phyloP scores from a whole-genome alignment of 768 basidiomycete species.

The Mycena venus region DNA sequence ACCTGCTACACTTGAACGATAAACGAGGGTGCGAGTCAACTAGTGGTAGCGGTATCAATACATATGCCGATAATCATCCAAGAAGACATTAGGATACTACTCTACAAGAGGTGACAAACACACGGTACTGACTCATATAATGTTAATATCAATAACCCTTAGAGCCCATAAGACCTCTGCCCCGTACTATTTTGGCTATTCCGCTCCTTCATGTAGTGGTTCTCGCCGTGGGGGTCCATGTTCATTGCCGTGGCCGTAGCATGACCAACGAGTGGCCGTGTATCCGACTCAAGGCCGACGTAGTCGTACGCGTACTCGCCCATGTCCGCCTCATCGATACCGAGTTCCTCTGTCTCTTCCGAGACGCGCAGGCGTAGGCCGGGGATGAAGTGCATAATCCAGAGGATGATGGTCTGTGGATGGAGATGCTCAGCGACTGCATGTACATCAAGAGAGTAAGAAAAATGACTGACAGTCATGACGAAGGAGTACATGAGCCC shows the following conservation, averaged over 20 bases:
- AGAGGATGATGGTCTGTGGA: constrained; percentile 81
- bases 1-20: too few relatives aligned
- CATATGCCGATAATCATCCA: background rate
- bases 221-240: constrained; percentile 24
- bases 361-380: constrained; percentile 78
- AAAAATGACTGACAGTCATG: constrained; percentile 69
- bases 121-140: background rate
- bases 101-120: background rate
- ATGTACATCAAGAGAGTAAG: background rate
- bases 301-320: constrained; percentile 93
- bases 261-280: constrained; percentile 14
- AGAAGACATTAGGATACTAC: background rate
- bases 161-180: background rate
- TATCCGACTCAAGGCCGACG: constrained; percentile 77
- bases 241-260: constrained; percentile 29
- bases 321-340: constrained; percentile 91
- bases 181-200: constrained; percentile 15
- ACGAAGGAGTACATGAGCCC: constrained; percentile 82
- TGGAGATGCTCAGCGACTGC: background rate
- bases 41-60: background rate
- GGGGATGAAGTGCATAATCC: constrained; percentile 91
- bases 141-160: background rate
- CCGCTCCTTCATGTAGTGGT: constrained; percentile 34
- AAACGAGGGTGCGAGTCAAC: too few relatives aligned
- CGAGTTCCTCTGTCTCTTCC: constrained; percentile 80